Base-by-base conservation (phyloP, 2,329 filamentous ascomycete genomes). In the Sclerotinia subarctica region DNA sequence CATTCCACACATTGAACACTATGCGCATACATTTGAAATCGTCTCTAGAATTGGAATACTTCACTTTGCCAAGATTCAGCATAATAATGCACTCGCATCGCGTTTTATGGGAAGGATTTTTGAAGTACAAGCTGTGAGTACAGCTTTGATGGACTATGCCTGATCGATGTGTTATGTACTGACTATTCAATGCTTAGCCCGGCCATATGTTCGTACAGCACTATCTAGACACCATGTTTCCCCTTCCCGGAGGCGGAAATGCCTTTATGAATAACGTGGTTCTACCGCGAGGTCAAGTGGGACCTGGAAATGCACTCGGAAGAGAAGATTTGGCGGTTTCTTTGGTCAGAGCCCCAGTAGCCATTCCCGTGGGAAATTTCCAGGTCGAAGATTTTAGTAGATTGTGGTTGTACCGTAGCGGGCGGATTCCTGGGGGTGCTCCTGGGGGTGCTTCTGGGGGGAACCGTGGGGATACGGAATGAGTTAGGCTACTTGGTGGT, bases 1-100 rank as follows among this genome's bases (percentile, higher is more conserved):
- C 3, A 88, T 94, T 64, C 83, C 85, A 7, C 84, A 93, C 72
- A 89, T 95, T 51, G 92, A 95, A 78, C 92, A 95, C 78, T 95
- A 94, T 74, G 89, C 88, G 3, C 90, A 94, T 75, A 84, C 84
- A 11, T 84, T 82, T 21, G 92, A 95, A 73, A 91, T 92, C 72
- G 90, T 94, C 2, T 85, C 90, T 5, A 80, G 88, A 13, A 92
- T 90, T 84, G 92, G 92, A 1, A 86, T 93, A 7, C 80, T 94
- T 47, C 85, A 91, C 76, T 93, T 91, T 74, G 82, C 66, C 26
- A 59, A 52, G 5, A 35, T 10, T 38, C 68, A 66, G n/a, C 59
- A 68, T 19, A 24, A 46, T 32, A 63, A 69, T 0, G 49, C 66
- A 13, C 60, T 65, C 15, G 67, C 70, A 15, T 69, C 74, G 1